Evolutionary conservation across 805 yeast species (phyloP).

Genomic region (Metschnikowia lachancei): DNA sequence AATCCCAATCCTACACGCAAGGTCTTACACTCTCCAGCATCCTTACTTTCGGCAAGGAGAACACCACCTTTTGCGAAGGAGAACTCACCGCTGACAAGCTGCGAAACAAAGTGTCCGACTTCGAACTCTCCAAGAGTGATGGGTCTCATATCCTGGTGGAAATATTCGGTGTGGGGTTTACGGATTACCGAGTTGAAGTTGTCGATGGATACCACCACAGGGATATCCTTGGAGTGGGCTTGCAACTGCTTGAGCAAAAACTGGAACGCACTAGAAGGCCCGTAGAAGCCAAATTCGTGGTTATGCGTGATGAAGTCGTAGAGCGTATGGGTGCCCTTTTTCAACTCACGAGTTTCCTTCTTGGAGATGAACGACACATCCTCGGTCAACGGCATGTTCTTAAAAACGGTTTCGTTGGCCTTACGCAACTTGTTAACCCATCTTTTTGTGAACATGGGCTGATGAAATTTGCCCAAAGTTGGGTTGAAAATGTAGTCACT

Average conservation of each 20-base stretch:
- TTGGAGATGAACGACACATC: slow-evolving; percentile 34
- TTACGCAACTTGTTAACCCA: slow-evolving; percentile 49
- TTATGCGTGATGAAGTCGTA: slow-evolving; percentile 29
- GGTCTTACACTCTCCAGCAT: slow-evolving; percentile 47
- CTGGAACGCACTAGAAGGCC: slow-evolving; percentile 48
- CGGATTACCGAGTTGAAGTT: slow-evolving; percentile 64
- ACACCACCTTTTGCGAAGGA: slow-evolving; percentile 62
- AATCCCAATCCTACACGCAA: slow-evolving; percentile 58
- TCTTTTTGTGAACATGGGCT: slow-evolving; percentile 71
- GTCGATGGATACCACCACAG: slow-evolving; percentile 71
- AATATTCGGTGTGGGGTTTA: slow-evolving; percentile 56
- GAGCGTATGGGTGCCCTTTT: slow-evolving; percentile 32
- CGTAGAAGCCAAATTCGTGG: slow-evolving; percentile 39
- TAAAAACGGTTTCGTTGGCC: slow-evolving; percentile 35
- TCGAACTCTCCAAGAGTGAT: slow-evolving; percentile 64
- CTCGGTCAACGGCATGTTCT: slow-evolving; percentile 33
- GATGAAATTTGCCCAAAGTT: slow-evolving; percentile 52
- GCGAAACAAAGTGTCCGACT: slow-evolving; percentile 55
- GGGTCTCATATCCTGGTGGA: slow-evolving; percentile 50
- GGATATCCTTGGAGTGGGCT: slow-evolving; percentile 45
- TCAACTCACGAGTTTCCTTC: slow-evolving; percentile 32
- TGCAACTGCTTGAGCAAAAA: slow-evolving; percentile 54
- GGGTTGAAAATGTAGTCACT: slow-evolving; percentile 61
- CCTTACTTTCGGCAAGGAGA: slow-evolving; percentile 59
- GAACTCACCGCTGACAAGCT: slow-evolving; percentile 51